Conservation (phyloP, 352 stramenopile genomes). For the Phytophthora sp. region DNA sequence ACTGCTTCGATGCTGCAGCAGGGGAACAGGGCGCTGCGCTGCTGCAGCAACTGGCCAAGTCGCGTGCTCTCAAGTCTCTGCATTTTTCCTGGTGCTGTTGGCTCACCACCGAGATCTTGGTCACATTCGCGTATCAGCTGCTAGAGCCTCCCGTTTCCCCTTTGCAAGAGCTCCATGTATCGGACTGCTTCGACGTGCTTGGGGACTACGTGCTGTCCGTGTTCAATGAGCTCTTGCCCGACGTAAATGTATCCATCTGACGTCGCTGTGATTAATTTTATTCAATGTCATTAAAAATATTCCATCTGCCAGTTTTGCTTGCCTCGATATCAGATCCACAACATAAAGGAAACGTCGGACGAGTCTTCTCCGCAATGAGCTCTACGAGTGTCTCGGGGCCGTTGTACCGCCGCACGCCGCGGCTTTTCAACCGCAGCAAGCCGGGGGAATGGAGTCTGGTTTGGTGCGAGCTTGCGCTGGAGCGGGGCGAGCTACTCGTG, state of each 20-base stretch:
- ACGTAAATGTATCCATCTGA: constrained; percentile 49
- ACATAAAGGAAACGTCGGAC: not conserved
- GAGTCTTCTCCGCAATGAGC: not conserved
- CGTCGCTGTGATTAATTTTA: constrained; percentile 1
- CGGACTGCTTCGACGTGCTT: constrained; percentile 79
- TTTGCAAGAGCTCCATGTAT: constrained; percentile 59
- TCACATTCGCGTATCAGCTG: constrained; percentile 73
- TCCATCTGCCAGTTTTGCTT: not conserved
- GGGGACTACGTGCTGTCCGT: constrained; percentile 74
- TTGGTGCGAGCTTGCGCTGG: constrained; percentile 74
- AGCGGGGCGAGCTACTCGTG: constrained; percentile 71
- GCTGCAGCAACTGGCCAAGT: constrained; percentile 58
- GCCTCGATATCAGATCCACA: constrained; percentile 10
- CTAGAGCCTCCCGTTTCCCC: constrained; percentile 55
- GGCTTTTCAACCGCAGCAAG: constrained; percentile 76
- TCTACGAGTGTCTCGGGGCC: constrained; percentile 70
- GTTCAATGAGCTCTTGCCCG: constrained; percentile 62
- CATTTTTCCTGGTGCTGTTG: constrained; percentile 85
- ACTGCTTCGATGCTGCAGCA: constrained; percentile 69
- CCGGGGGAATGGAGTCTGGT: constrained; percentile 80
- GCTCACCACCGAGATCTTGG: constrained; percentile 78
- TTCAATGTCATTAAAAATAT: constrained; percentile 26
- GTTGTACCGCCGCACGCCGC: constrained; percentile 73
- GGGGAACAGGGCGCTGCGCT: constrained; percentile 48
- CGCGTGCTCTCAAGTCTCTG: constrained; percentile 63